These are phyloP conservation scores for Punica granatum DNA, from an alignment of 345 rosid species.

Conservation along the genomic window DNA sequence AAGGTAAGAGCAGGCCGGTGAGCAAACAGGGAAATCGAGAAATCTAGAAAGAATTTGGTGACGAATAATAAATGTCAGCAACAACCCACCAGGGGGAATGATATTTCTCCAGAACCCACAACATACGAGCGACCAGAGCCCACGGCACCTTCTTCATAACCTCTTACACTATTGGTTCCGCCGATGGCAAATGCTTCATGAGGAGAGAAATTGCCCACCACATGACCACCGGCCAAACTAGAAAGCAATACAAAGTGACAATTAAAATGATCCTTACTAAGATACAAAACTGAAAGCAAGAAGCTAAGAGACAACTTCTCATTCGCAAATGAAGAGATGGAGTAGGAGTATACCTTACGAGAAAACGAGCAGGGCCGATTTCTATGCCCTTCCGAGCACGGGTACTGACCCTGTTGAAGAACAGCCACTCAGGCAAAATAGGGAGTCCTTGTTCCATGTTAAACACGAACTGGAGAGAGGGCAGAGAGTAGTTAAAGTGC, in stretches of 20 bases:
- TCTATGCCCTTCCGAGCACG: slow-evolving; percentile 74
- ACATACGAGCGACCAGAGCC: slow-evolving; percentile 90
- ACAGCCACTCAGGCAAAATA: slow-evolving; percentile 73
- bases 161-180: slow-evolving; percentile 93
- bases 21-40: background rate
- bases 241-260: slow-evolving; percentile 14
- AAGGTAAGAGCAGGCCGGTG: slow-evolving; percentile 3
- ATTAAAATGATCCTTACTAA: background rate
- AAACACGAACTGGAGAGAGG: slow-evolving; percentile 56
- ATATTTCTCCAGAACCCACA: slow-evolving; percentile 80
- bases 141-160: slow-evolving; percentile 95
- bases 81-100: slow-evolving; percentile 72
- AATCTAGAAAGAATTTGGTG: background rate
- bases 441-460: slow-evolving; percentile 96
- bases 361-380: slow-evolving; percentile 70
- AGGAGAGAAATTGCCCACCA: slow-evolving; percentile 82
- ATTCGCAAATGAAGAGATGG: background rate
- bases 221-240: slow-evolving; percentile 85
- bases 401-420: slow-evolving; percentile 77
- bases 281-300: background rate
- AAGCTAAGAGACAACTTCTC: background rate
- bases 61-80: background rate
- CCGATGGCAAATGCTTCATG: slow-evolving; percentile 94
- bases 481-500: slow-evolving; percentile 2
- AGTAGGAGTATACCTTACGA: slow-evolving; percentile 44